These are phyloP conservation scores for Hypoxylon sp. DNA, from an alignment of 2,329 filamentous ascomycete genomes.

Conservation along the genomic window DNA sequence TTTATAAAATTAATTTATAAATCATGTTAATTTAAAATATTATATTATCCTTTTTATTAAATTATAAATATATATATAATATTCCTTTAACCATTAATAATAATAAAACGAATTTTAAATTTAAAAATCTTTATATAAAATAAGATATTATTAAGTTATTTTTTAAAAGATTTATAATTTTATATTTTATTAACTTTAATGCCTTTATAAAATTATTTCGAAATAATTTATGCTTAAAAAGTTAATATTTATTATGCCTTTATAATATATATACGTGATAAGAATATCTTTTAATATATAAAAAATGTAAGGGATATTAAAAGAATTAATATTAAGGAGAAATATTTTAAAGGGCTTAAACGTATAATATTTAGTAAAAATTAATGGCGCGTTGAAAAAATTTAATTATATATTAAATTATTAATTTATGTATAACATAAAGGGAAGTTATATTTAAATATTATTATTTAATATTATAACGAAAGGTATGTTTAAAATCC, in stretches of 20 bases:
- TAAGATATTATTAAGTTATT: constrained; percentile 1
- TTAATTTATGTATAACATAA: too few relatives aligned
- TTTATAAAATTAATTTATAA: not conserved
- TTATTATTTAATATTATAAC: not conserved
- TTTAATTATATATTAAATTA: too few relatives aligned
- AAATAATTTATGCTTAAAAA: not conserved
- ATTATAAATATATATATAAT: not conserved
- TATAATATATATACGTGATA: not conserved
- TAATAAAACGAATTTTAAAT: not conserved
- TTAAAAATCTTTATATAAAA: constrained; percentile 4
- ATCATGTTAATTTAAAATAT: not conserved
- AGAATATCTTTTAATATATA: not conserved
- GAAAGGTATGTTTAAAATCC: not conserved
- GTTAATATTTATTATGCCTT: not conserved
- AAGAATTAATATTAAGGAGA: not conserved
- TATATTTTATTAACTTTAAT: constrained; percentile 7
- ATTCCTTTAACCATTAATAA: not conserved
- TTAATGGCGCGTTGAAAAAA: constrained; percentile 2
- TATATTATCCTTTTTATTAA: constrained; percentile 4
- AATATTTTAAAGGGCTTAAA: not conserved
- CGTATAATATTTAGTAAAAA: not conserved
- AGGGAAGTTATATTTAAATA: not conserved
- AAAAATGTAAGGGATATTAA: not conserved
- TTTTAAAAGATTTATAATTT: not conserved
- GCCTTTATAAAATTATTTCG: not conserved